Conservation (phyloP, 768 basidiomycete genomes). For the Phanerodontia chrysosporium region DNA sequence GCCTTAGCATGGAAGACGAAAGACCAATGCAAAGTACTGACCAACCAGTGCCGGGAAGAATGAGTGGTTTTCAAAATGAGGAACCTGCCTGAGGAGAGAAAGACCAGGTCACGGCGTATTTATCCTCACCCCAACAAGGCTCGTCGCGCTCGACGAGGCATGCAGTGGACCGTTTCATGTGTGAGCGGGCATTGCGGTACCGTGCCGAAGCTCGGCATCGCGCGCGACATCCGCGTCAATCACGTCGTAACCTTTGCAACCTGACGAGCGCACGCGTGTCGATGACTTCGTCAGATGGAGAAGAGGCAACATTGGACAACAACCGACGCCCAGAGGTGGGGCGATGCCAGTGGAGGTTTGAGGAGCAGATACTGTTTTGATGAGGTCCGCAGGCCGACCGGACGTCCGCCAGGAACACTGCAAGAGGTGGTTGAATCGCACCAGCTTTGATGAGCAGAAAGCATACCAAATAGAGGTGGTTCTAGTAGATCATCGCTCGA, state of each 20-base stretch:
- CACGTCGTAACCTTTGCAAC: background rate
- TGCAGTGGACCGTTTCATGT: background rate
- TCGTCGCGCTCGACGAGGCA: background rate
- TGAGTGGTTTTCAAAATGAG: background rate
- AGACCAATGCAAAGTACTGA: background rate
- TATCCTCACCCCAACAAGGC: background rate
- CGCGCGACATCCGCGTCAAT: background rate
- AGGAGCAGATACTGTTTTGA: background rate
- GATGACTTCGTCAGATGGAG: background rate
- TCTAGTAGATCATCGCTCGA: background rate
- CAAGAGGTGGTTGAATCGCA: background rate
- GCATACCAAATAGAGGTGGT: background rate
- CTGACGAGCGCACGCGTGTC: background rate
- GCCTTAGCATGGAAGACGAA: background rate
- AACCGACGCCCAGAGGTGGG: background rate
- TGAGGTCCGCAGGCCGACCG: background rate
- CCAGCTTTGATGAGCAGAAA: background rate
- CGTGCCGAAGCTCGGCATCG: background rate
- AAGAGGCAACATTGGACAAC: background rate
- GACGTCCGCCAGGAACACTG: background rate
- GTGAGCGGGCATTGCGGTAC: background rate
- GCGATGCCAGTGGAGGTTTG: background rate
- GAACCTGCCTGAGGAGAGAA: background rate
- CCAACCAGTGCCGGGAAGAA: slow-evolving; percentile 4
- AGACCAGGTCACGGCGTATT: background rate